Evolutionary conservation across 2,329 filamentous ascomycete species (phyloP).

Genomic region (Didymellaceae sp.): DNA sequence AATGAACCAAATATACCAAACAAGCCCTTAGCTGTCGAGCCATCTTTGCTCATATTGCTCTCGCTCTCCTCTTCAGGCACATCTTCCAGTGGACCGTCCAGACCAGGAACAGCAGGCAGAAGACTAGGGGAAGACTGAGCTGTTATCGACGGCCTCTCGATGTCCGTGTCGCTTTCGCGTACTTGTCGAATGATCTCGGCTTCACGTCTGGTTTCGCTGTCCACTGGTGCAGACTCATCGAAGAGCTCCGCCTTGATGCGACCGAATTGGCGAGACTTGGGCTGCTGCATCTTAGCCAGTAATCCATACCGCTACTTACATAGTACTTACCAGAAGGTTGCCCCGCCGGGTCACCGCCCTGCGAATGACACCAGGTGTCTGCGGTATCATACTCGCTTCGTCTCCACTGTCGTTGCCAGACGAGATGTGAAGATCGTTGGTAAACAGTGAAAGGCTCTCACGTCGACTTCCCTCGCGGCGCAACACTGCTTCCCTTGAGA

Average conservation of each 20-base stretch:
- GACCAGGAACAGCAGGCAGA: slow-evolving; percentile 61
- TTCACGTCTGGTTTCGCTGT: slow-evolving; percentile 87
- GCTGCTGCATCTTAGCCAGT: slow-evolving; percentile 59
- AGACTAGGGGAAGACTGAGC: slow-evolving; percentile 73
- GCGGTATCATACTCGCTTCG: slow-evolving; percentile 57
- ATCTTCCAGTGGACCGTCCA: slow-evolving; percentile 68
- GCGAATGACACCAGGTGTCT: slow-evolving; percentile 76
- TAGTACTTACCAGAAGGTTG: slow-evolving; percentile 76
- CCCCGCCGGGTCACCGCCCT: slow-evolving; percentile 84
- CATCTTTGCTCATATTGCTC: slow-evolving; percentile 64
- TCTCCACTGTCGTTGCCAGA: slow-evolving; percentile 82
- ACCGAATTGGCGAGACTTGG: slow-evolving; percentile 95
- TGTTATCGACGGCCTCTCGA: slow-evolving; percentile 59
- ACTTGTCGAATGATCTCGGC: slow-evolving; percentile 96
- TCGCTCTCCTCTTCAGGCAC: slow-evolving; percentile 67
- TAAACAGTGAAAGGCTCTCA: slow-evolving; percentile 89
- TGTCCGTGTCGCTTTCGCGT: slow-evolving; percentile 80
- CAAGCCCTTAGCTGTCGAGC: slow-evolving; percentile 49
- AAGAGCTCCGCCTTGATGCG: slow-evolving; percentile 87
- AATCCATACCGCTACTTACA: too few relatives aligned
- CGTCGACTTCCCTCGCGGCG: slow-evolving; percentile 66
- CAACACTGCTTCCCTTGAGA: slow-evolving; percentile 58
- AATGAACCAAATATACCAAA: slow-evolving; percentile 78
- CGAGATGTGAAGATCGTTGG: slow-evolving; percentile 83
- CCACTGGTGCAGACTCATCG: slow-evolving; percentile 86